A percentile compares a stretch with the other conserved stretches of the same genome.
These are phyloP conservation scores for Chaetomium cochliodes DNA, from an alignment of 495 filamentous ascomycete genomes.

Conservation along the genomic window DNA sequence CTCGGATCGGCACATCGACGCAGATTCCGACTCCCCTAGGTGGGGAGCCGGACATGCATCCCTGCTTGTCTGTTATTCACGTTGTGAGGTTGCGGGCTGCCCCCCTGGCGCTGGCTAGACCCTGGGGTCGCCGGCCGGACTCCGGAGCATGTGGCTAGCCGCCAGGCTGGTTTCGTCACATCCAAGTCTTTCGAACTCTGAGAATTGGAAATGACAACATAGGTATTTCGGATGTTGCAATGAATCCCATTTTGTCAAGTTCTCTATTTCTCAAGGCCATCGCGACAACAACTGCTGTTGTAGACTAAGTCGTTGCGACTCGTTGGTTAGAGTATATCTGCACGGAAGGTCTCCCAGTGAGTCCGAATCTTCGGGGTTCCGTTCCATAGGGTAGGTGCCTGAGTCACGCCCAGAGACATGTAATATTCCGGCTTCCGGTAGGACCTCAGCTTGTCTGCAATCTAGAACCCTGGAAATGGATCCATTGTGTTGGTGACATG, in stretches of 20 bases:
- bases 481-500: neutral
- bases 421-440: neutral
- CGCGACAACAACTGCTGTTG: too few species aligned
- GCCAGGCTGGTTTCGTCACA: neutral
- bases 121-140: neutral
- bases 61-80: neutral
- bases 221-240: neutral
- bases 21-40: too few species aligned
- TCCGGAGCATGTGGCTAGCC: neutral
- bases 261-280: too few species aligned
- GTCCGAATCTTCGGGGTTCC: neutral
- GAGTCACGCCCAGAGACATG: neutral
- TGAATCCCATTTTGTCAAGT: neutral
- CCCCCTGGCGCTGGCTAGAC: neutral
- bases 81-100: neutral
- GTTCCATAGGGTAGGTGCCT: neutral
- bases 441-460: neutral
- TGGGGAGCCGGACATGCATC: neutral
- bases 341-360: neutral
- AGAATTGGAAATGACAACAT: conserved; percentile 4
- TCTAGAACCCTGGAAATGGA: neutral
- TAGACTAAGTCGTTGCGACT: too few species aligned
- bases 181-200: neutral
- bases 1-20: too few species aligned
- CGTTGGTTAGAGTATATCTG: neutral